Percentiles rank a stretch among this genome's conserved stretches.
Conservation (phyloP, 78 protist genomes). For the Thecamonas trahens region DNA sequence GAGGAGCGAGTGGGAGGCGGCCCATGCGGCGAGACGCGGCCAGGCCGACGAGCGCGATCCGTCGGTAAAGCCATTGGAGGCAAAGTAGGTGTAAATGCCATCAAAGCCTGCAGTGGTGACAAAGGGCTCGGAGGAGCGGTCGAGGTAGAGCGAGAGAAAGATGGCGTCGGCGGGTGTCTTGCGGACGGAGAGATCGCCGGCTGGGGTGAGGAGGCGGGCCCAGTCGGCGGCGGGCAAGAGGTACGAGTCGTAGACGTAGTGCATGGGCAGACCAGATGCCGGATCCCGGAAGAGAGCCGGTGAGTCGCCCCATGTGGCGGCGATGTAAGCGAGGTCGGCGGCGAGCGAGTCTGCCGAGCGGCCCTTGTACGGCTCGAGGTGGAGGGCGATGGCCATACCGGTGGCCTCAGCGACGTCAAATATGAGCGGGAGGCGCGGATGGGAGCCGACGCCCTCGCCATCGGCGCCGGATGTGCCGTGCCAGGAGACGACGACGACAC, state of each 20-base stretch:
- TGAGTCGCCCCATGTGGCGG: constrained; percentile 11
- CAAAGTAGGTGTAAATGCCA: constrained; percentile 58
- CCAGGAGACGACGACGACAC: constrained; percentile 33
- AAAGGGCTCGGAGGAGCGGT: not conserved
- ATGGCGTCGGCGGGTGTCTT: constrained; percentile 2
- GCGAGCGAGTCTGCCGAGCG: constrained; percentile 3
- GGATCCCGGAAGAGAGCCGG: constrained; percentile 25
- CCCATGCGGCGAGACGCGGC: not conserved
- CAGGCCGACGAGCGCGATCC: constrained; percentile 31
- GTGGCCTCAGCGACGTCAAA: constrained; percentile 1
- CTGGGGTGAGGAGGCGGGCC: constrained; percentile 1
- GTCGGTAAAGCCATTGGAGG: constrained; percentile 28
- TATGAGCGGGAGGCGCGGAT: not conserved
- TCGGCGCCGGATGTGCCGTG: not conserved
- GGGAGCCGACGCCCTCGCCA: not conserved
- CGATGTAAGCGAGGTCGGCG: constrained; percentile 10
- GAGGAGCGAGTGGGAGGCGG: not conserved
- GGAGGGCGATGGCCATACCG: constrained; percentile 24
- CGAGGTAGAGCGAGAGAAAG: constrained; percentile 7
- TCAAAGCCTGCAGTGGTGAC: constrained; percentile 23
- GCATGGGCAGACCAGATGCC: not conserved
- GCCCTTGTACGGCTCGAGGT: constrained; percentile 46
- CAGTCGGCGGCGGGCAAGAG: constrained; percentile 12
- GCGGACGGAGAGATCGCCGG: constrained; percentile 1
- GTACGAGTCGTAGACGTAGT: constrained; percentile 49